These are phyloP conservation scores for Mortierella sp. DNA, from an alignment of 371 early-diverging fungal species.

Conservation along the genomic window DNA sequence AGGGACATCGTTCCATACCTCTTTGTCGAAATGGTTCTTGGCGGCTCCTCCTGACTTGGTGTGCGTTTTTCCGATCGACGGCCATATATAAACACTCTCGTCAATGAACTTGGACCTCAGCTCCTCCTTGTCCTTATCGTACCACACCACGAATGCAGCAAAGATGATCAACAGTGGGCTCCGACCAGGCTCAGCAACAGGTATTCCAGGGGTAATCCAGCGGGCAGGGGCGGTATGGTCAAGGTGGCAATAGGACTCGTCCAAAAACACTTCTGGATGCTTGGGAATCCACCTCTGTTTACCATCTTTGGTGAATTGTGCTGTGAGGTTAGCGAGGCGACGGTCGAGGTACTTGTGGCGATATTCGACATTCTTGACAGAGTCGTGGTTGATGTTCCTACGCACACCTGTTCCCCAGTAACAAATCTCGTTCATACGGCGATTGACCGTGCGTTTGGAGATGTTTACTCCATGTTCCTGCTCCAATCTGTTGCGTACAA, in stretches of 20 bases:
- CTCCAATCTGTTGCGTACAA: slow-evolving; percentile 1
- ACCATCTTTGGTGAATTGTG: background rate
- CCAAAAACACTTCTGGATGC: background rate
- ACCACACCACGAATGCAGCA: slow-evolving; percentile 23
- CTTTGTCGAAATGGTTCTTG: background rate
- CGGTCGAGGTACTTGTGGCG: slow-evolving; percentile 1
- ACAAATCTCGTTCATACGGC: background rate
- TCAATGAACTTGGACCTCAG: background rate
- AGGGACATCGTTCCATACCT: background rate
- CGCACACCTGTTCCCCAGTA: slow-evolving; percentile 12
- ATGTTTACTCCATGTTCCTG: background rate
- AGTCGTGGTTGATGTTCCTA: background rate
- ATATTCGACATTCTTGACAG: background rate
- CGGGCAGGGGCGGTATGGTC: background rate
- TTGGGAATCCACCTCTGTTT: background rate
- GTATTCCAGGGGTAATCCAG: background rate
- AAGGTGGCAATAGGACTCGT: background rate
- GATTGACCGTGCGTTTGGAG: background rate
- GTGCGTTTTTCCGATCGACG: slow-evolving; percentile 16
- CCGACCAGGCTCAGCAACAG: background rate
- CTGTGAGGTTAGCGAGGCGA: background rate
- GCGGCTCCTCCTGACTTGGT: background rate
- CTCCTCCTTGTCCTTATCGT: background rate
- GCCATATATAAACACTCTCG: slow-evolving; percentile 30
- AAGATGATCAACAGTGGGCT: slow-evolving; percentile 16